Evolutionary conservation across 768 basidiomycete species (phyloP), one percentile per base, ranked within the genome.

Genomic region (Termitomyces sp.): DNA sequence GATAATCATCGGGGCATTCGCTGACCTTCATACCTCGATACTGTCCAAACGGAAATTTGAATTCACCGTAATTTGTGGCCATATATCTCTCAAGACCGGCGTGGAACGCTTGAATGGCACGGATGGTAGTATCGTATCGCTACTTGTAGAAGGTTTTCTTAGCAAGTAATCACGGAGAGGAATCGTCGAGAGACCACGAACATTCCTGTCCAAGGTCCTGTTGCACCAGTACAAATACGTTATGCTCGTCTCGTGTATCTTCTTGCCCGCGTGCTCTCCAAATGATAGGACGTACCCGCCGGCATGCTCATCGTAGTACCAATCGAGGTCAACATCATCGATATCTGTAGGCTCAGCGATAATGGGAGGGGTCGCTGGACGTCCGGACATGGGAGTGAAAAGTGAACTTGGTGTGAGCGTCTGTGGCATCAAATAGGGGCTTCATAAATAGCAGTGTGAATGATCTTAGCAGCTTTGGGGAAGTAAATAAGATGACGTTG

Each of bases 221-320:
- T 16, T 40, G 36, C 62, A 60, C 62, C 55, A 58, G 13, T 61
- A 48, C 28, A 63, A 13, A 43, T 63, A 63, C 4, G 57, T 49
- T 28, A 63, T 47, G 23, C 60, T 58, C 23, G 55, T 61, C 7
- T 58, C 7, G 33, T 53, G 44, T 23, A 63, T 50, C 54, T 48
- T 61, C 40, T 56, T 54, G 2, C 46, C 57, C 14, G 4, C 2
- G 36, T 58, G 36, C 23, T 52, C 58, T 23, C 63, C 60, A 36
- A 58, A 63, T 14, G 40, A n/a, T 4, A 58, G 28, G 20, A 52
- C 38, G 28, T 51, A 28, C 5, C 60, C 57, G 10, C 60, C 63
- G 1, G 60, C 59, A 18, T 56, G 12, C 7, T 20, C 13, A 2
- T 9, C 54, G 18, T 58, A 51, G 23, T 44, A 63, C 59, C 59